Conservation (phyloP, 129 eudicot genomes). For the Pittosporum tobira region DNA sequence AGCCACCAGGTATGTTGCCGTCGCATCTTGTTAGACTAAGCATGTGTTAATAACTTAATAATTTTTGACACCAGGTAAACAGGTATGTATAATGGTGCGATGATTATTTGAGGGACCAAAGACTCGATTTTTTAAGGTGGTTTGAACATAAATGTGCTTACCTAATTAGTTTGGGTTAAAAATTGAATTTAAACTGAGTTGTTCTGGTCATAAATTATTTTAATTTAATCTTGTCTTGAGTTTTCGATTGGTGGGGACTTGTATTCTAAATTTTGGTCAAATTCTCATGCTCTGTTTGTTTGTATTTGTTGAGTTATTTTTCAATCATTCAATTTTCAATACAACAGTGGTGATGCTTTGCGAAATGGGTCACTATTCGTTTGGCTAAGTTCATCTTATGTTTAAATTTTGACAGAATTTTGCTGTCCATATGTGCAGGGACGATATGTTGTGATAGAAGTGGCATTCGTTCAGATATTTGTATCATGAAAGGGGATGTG, state of each 20-base stretch:
- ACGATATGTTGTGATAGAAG: constrained; percentile 90
- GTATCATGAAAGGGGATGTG: constrained; percentile 89
- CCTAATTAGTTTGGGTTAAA: no score
- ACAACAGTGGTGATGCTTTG: not conserved
- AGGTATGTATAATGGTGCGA: no score
- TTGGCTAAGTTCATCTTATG: not conserved
- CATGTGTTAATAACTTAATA: no score
- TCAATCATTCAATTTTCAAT: not conserved
- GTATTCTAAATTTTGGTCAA: not conserved
- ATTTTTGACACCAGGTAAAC: no score
- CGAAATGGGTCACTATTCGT: not conserved
- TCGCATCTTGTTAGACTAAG: no score
- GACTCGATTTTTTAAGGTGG: no score
- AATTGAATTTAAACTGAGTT: no score
- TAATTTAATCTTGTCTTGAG: no score
- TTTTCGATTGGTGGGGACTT: not conserved
- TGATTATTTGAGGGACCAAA: no score
- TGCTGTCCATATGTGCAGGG: constrained; percentile 39
- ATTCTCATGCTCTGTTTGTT: not conserved
- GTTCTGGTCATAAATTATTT: no score
- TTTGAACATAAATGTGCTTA: no score
- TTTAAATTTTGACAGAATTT: not conserved
- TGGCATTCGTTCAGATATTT: constrained; percentile 62
- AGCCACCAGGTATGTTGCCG: no score
- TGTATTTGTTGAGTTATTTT: not conserved